Percentiles rank a stretch among this genome's conserved stretches.
These are phyloP conservation scores for Gyrodon lividus DNA, from an alignment of 768 basidiomycete genomes.

Conservation along the genomic window DNA sequence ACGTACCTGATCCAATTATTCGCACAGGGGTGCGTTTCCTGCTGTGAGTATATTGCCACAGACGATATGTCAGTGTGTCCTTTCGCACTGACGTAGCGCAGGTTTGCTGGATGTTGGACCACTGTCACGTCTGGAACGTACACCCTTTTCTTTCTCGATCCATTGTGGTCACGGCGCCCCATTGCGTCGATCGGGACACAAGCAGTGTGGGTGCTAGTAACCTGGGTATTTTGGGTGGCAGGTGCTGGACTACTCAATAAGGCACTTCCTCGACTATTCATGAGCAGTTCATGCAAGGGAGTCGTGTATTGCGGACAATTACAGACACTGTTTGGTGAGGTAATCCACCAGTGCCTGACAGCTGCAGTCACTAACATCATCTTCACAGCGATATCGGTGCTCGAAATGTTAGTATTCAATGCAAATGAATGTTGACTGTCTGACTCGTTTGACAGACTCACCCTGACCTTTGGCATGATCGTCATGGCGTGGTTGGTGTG, in stretches of 20 bases:
- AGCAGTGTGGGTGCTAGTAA: constrained; percentile 55
- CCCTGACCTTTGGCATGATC: constrained; percentile 48
- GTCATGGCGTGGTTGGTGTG: constrained; percentile 51
- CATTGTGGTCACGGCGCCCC: constrained; percentile 51
- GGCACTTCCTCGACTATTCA: constrained; percentile 45
- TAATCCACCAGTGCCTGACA: background rate
- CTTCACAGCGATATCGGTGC: constrained; percentile 44
- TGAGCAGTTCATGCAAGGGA: constrained; percentile 39
- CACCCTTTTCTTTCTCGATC: constrained; percentile 61
- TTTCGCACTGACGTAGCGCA: constrained; percentile 24
- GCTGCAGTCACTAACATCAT: constrained; percentile 5
- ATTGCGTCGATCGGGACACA: constrained; percentile 59
- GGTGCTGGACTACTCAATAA: constrained; percentile 52
- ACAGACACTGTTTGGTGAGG: constrained; percentile 51
- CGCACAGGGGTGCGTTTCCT: constrained; percentile 46
- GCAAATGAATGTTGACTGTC: background rate
- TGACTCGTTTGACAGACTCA: constrained; percentile 35
- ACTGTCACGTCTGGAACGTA: constrained; percentile 49
- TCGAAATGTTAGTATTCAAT: constrained; percentile 45
- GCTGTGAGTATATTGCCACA: constrained; percentile 38
- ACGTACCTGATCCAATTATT: constrained; percentile 47
- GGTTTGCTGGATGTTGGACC: constrained; percentile 64
- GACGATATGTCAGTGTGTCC: background rate
- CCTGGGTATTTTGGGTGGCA: constrained; percentile 62
- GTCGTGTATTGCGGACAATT: constrained; percentile 57